A percentile compares a stretch with the other conserved stretches of the same genome.
phyloP scores from a whole-genome alignment of 1,284 basidiomycete species.

The Fistulina hepatica region DNA sequence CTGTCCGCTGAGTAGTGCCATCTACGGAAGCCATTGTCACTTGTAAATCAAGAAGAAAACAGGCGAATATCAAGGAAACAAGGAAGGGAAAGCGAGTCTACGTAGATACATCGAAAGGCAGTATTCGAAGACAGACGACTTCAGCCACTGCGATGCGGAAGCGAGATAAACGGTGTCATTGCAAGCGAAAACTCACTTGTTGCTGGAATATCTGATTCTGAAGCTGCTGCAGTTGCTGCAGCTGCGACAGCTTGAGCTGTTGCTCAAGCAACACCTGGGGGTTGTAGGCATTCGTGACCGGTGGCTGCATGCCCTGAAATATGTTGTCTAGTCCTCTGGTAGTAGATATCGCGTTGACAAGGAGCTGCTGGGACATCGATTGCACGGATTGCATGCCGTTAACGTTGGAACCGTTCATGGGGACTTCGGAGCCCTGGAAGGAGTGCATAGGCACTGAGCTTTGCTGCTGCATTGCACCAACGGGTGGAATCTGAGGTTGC shows the following conservation, averaged over 20 bases:
- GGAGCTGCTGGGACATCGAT: constrained; percentile 9
- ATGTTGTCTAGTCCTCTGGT: constrained; percentile 8
- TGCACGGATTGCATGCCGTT: no score
- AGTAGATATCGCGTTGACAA: constrained; percentile 5
- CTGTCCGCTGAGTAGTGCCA: background rate
- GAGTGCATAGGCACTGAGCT: no score
- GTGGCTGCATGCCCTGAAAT: background rate
- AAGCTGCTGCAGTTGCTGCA: constrained; percentile 67
- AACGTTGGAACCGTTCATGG: no score
- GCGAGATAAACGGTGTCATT: no score
- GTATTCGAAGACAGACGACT: no score
- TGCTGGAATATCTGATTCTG: constrained; percentile 79
- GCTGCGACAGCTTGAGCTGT: constrained; percentile 60
- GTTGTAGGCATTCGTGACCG: constrained; percentile 13
- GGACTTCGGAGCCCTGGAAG: no score
- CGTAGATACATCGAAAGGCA: no score
- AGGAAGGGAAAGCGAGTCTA: constrained; percentile 20
- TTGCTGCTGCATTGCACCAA: no score
- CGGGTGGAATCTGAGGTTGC: no score
- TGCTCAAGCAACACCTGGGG: constrained; percentile 32
- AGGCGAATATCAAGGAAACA: constrained; percentile 63
- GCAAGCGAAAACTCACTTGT: constrained; percentile 39
- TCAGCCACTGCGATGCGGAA: no score
- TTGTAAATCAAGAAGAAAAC: constrained; percentile 9
- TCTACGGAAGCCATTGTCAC: background rate